phyloP scores from a whole-genome alignment of 345 rosid genomes.

The Syzygium jambos region DNA sequence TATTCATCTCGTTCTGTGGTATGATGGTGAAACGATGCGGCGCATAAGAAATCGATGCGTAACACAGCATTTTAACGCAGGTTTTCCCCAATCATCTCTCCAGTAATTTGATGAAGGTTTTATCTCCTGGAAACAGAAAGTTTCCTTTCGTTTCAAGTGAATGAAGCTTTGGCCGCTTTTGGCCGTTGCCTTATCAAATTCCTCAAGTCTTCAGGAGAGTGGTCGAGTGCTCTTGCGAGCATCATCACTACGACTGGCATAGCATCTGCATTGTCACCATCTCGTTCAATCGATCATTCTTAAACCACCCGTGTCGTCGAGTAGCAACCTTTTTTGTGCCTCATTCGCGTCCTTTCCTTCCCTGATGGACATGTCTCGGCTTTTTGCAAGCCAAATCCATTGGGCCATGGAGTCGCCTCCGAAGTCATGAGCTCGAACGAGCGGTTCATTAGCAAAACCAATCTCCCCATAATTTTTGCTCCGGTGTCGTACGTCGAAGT shows the following conservation, averaged over 20 bases:
- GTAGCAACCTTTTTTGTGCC: neutral
- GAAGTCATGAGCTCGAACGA: neutral
- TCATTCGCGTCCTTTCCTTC: neutral
- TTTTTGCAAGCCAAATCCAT: neutral
- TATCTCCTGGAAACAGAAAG: neutral
- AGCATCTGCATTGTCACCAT: fast-evolving
- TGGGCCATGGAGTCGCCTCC: neutral
- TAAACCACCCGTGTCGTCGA: neutral
- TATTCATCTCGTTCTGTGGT: neutral
- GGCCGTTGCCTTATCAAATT: neutral
- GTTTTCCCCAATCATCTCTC: neutral
- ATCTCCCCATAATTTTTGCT: neutral
- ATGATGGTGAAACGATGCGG: neutral
- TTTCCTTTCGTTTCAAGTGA: neutral
- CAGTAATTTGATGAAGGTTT: neutral
- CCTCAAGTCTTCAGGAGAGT: neutral
- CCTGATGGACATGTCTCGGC: neutral
- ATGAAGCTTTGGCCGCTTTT: neutral
- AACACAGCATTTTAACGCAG: neutral
- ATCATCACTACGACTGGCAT: neutral
- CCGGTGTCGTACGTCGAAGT: neutral
- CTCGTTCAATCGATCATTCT: neutral
- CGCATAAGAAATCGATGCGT: neutral
- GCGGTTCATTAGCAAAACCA: neutral
- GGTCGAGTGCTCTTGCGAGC: neutral